Conservation (phyloP, 139 green algal species). For the Closterium sp. region DNA sequence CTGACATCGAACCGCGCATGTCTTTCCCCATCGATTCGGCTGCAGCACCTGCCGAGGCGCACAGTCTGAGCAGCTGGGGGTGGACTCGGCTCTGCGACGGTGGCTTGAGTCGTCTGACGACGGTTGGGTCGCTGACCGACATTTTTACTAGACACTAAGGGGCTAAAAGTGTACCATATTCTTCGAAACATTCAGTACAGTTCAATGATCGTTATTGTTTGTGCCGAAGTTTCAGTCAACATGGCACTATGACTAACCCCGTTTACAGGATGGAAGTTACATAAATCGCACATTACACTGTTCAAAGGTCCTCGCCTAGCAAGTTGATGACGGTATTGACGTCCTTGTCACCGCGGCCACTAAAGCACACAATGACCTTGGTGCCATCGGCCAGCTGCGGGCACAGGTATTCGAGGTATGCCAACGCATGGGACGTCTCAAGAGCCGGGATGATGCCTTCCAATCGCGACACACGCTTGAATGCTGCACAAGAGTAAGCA, state of each 20-base stretch:
- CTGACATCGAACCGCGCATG: not conserved
- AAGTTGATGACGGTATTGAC: constrained; percentile 84
- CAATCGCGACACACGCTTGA: constrained; percentile 71
- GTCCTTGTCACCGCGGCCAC: constrained; percentile 93
- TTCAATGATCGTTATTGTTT: too few relatives aligned
- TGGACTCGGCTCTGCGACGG: not conserved
- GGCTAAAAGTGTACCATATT: too few relatives aligned
- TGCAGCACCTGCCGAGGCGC: not conserved
- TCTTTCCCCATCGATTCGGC: not conserved
- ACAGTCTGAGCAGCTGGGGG: too few relatives aligned
- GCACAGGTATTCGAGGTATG: constrained; percentile 84
- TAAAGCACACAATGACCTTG: constrained; percentile 90
- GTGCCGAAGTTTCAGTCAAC: too few relatives aligned
- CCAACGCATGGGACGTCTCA: constrained; percentile 94
- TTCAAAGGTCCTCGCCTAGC: constrained; percentile 54
- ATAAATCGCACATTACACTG: not conserved
- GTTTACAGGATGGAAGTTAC: not conserved
- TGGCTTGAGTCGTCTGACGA: not conserved
- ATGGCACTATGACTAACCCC: not conserved
- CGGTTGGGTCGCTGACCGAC: not conserved
- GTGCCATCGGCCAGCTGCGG: constrained; percentile 76
- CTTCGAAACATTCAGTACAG: too few relatives aligned
- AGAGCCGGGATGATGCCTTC: constrained; percentile 98
- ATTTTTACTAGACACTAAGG: too few relatives aligned
- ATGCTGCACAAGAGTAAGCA: constrained; percentile 31